These are phyloP conservation scores for Paramecium pentaurelia DNA, from an alignment of 73 alveolate genomes.

Conservation along the genomic window DNA sequence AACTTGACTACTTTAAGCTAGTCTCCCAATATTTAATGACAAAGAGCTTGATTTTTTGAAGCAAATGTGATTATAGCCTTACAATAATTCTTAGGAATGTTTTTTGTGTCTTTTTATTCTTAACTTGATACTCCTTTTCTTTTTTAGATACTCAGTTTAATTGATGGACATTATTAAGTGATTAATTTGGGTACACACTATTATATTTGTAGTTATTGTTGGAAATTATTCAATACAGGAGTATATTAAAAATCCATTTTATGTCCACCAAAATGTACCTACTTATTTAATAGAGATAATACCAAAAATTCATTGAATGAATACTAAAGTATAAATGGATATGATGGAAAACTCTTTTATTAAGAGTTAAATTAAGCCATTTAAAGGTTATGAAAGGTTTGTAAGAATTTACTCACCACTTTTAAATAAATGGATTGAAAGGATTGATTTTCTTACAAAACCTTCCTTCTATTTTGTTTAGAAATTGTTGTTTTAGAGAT, in stretches of 20 bases:
- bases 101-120: slow-evolving; percentile 29
- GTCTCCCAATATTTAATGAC: neutral
- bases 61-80: slow-evolving; percentile 42
- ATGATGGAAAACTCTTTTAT: neutral
- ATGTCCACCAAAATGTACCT: neutral
- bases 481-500: neutral
- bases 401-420: neutral
- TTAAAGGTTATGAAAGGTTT: neutral
- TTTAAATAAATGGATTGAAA: neutral
- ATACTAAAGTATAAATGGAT: neutral
- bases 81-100: slow-evolving; percentile 37
- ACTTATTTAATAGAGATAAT: neutral
- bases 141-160: neutral
- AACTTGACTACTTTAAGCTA: neutral
- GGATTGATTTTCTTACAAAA: neutral
- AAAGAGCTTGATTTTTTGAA: neutral
- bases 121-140: neutral
- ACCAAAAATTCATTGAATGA: neutral
- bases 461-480: neutral
- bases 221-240: neutral
- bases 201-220: neutral
- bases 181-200: neutral
- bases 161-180: neutral
- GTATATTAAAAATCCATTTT: neutral
- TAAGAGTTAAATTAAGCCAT: neutral